phyloP scores from a whole-genome alignment of 345 rosid species.

The Syzygium grande region DNA sequence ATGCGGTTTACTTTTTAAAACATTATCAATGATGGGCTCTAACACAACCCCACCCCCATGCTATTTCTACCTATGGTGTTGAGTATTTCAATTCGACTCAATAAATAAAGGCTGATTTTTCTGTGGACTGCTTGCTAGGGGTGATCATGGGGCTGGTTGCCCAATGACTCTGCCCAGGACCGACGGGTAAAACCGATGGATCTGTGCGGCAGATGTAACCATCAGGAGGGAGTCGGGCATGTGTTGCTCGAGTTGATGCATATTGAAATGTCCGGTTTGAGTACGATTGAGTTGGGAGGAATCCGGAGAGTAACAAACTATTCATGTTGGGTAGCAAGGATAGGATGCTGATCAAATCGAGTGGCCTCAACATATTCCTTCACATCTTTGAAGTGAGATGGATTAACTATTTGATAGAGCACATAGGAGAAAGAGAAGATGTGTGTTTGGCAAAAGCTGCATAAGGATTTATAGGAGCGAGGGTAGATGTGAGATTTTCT shows the following conservation, averaged over 20 bases:
- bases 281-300: no score
- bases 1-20: not conserved
- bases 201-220: accelerated
- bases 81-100: not conserved
- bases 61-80: not conserved
- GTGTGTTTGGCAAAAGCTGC: no score
- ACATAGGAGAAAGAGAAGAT: no score
- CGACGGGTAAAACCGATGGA: not conserved
- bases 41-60: not conserved
- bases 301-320: no score
- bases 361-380: no score
- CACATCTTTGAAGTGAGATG: no score
- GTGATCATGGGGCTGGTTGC: not conserved
- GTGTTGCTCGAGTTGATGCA: not conserved
- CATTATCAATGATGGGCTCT: not conserved
- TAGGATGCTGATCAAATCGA: no score
- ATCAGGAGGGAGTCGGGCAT: not conserved
- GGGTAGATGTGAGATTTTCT: no score
- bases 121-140: not conserved
- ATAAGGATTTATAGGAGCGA: no score
- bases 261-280: not conserved
- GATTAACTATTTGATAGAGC: no score
- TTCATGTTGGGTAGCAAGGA: no score
- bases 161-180: not conserved
- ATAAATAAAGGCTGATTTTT: not conserved